Conservation (phyloP, 2,329 filamentous ascomycete species). For the Akanthomyces muscarius region DNA sequence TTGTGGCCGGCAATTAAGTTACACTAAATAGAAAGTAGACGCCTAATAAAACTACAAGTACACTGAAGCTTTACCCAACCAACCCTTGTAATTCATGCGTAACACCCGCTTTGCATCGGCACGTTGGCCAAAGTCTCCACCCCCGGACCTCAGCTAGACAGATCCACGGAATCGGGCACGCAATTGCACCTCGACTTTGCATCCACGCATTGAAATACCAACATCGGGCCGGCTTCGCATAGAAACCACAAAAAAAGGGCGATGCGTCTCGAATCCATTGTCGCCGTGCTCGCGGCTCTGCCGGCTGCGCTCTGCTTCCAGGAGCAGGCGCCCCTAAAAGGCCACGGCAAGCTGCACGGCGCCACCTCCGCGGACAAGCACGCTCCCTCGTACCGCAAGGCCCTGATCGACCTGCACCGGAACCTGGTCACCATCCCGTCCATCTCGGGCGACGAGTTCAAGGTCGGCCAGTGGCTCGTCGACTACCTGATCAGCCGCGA, state of each 20-base stretch:
- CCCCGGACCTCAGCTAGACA: too few relatives aligned
- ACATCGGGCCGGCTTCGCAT: background rate
- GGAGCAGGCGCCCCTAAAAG: background rate
- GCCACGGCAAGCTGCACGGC: background rate
- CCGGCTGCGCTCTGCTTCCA: background rate
- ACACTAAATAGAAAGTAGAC: too few relatives aligned
- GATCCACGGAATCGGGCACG: background rate
- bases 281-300: background rate
- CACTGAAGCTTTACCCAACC: too few relatives aligned
- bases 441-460: conserved; percentile 63
- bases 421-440: conserved; percentile 72
- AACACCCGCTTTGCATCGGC: too few relatives aligned
- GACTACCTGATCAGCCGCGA: conserved; percentile 54
- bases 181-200: background rate
- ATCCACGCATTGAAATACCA: background rate
- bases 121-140: too few relatives aligned
- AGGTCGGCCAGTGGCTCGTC: conserved; percentile 64
- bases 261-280: background rate
- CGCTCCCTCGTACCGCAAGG: conserved; percentile 37
- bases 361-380: conserved; percentile 18
- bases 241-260: background rate
- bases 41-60: too few relatives aligned
- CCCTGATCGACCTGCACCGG: conserved; percentile 68
- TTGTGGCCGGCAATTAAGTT: too few relatives aligned
- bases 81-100: too few relatives aligned